phyloP scores from a whole-genome alignment of 257 asterid species.

The Solanum bukasovii region DNA sequence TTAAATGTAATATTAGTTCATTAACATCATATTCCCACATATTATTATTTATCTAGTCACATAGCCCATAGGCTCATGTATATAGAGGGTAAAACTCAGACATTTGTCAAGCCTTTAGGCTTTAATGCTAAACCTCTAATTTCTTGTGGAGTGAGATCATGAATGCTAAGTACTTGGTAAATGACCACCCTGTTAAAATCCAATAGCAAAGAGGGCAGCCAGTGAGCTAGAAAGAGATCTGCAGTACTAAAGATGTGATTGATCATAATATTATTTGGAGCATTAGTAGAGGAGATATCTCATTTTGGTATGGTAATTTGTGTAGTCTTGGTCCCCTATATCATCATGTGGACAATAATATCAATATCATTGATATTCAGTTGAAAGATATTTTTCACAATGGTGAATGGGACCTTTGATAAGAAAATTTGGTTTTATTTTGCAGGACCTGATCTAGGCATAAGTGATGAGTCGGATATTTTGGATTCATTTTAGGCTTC shows the following conservation, averaged over 20 bases:
- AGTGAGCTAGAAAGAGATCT: too few species aligned
- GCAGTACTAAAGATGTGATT: neutral
- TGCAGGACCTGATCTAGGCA: too few species aligned
- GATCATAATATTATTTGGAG: neutral
- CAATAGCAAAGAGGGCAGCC: too few species aligned
- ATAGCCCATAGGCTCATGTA: neutral
- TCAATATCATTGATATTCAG: neutral
- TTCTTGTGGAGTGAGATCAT: too few species aligned
- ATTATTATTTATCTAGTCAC: neutral
- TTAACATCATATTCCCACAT: neutral
- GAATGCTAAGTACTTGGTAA: too few species aligned
- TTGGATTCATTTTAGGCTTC: too few species aligned
- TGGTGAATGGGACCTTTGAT: neutral
- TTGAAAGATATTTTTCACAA: too few species aligned
- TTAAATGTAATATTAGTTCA: neutral
- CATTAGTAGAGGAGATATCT: neutral
- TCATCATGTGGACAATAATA: neutral
- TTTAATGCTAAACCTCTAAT: too few species aligned
- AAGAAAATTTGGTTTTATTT: too few species aligned
- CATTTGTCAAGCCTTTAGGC: too few species aligned
- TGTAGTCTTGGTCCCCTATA: neutral
- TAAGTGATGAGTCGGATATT: too few species aligned
- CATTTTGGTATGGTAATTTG: neutral
- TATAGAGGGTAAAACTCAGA: neutral
- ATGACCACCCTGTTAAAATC: too few species aligned